Conservation (phyloP, 768 basidiomycete genomes). For the Mycena indigotica region DNA sequence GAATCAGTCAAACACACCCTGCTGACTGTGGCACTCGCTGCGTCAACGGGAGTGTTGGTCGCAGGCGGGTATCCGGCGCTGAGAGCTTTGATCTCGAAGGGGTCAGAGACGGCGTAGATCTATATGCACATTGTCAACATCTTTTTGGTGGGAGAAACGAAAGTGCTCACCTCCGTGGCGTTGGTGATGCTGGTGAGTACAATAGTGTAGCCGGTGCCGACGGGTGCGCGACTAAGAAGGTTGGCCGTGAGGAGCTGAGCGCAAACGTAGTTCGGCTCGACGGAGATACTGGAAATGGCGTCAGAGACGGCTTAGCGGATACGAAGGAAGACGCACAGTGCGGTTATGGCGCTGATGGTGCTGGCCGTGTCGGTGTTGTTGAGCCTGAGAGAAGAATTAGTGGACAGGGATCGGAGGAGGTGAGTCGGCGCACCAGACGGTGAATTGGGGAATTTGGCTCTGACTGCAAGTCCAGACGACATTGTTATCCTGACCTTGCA, state of each 20-base stretch:
- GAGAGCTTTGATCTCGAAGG: slow-evolving; percentile 17
- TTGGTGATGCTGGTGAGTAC: slow-evolving; percentile 2
- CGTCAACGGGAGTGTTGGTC: slow-evolving; percentile 8
- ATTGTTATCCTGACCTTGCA: slow-evolving; percentile 15
- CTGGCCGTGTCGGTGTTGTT: slow-evolving; percentile 11
- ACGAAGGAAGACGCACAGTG: slow-evolving; percentile 5
- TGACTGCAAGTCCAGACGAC: slow-evolving; percentile 11
- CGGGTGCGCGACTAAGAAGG: slow-evolving; percentile 1
- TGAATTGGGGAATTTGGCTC: slow-evolving; percentile 5
- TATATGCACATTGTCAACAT: background rate
- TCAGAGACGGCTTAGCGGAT: background rate
- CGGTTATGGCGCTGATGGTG: slow-evolving; percentile 8
- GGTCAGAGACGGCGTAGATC: slow-evolving; percentile 21
- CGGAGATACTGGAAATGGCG: slow-evolving; percentile 5
- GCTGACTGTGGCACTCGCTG: slow-evolving; percentile 7
- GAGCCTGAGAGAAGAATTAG: slow-evolving; percentile 4
- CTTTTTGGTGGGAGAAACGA: background rate
- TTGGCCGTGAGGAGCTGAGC: background rate
- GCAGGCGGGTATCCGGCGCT: slow-evolving; percentile 15
- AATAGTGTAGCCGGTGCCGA: slow-evolving; percentile 15
- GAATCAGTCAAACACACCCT: slow-evolving; percentile 12
- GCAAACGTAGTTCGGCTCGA: slow-evolving; percentile 22
- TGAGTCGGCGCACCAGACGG: slow-evolving; percentile 4
- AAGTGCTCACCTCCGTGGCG: slow-evolving; percentile 3
- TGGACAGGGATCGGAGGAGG: background rate